Base-by-base conservation (phyloP, 805 yeast genomes). In the Nakazawaea laoshanensis region DNA sequence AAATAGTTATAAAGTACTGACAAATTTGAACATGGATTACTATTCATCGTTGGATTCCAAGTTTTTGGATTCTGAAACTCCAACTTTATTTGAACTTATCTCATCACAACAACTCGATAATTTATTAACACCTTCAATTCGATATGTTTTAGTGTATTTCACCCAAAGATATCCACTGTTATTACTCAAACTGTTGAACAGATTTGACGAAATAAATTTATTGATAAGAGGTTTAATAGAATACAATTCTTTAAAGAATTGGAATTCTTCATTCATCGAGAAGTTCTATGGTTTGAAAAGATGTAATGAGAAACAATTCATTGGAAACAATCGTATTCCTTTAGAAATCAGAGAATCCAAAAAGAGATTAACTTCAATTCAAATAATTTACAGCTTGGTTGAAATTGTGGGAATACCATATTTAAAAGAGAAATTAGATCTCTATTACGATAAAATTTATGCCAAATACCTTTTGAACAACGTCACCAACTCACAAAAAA, bases 211-310 rank as follows among this genome's bases (percentile, higher is more conserved):
- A 59, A 47, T 86, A 23, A 79, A 79, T 44, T 51, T 79, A 3
- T 38, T 71, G 2, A 39, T 79, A 3, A 60, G 88, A 46, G 75
- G 82, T 0, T 37, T 68, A 3, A 58, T 89, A 2, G 96, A 92
- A 52, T 75, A 75, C 63, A 66, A 70, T 40, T 83, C 78, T 44
- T 53, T 89, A 30, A 68, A 61, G 32, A 63, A 64, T 30, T 83
- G 92, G 85, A 88, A 84, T 46, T 74, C 94, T 0, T 74, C 92
- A 2, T 85, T 89, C 47, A 85, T 94, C 1, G 96, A 89, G 52
- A 82, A 83, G 49, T 89, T 89, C 50, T 89, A 89, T 49, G 97
- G 96, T 2, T 57, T 89, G 42, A 86, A 86, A 48, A 63, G 94
- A 30, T 68, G 70, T 19, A 57, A 56, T 36, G 53, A 37, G 4